Conservation (phyloP, 345 rosid species). For the Eucalyptus polybractea region DNA sequence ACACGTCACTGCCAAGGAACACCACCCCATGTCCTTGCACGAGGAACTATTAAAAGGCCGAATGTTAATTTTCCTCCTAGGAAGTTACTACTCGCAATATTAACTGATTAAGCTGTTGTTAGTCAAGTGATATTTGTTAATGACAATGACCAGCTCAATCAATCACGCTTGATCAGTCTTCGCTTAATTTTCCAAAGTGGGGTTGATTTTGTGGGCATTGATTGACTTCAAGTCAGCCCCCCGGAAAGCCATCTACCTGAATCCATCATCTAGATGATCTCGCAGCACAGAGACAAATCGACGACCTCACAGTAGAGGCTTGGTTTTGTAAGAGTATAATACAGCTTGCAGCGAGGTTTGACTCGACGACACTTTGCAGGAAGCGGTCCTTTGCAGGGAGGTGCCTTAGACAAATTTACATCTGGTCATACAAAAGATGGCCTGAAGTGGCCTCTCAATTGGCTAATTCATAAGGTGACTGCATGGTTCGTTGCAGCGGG, state of each 20-base stretch:
- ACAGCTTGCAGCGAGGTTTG: conserved; percentile 50
- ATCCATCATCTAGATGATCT: background rate
- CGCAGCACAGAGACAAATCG: conserved; percentile 57
- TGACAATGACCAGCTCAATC: background rate
- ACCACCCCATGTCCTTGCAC: background rate
- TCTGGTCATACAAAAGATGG: background rate
- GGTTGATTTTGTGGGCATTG: background rate
- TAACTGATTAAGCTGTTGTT: background rate
- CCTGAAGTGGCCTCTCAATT: background rate
- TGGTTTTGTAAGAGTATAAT: conserved; percentile 44
- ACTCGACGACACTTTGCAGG: background rate
- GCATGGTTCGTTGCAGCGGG: background rate
- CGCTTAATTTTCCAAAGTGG: background rate
- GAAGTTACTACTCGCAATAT: background rate
- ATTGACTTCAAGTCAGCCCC: background rate
- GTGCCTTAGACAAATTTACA: background rate
- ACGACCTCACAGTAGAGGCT: conserved; percentile 57
- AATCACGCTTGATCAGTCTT: background rate
- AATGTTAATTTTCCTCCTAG: background rate
- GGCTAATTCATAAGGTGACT: background rate
- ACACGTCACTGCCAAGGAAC: background rate
- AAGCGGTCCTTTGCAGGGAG: background rate
- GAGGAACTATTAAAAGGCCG: background rate
- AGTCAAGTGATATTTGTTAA: background rate
- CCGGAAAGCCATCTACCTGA: background rate